phyloP scores from a whole-genome alignment of 164 flowering plant species.

The Sextonia rubra region DNA sequence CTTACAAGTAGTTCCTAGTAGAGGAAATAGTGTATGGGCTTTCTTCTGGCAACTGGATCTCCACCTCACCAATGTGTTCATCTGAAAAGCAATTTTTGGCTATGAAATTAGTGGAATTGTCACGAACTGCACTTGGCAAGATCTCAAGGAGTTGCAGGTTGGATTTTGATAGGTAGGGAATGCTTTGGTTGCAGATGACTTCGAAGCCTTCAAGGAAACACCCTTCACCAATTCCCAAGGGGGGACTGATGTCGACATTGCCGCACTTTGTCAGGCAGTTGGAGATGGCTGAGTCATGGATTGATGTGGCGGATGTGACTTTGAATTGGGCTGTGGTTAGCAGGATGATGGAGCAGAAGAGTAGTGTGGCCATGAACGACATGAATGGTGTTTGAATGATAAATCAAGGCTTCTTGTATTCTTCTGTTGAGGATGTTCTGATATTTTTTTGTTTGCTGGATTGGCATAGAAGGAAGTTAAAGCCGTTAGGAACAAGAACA shows the following conservation, averaged over 20 bases:
- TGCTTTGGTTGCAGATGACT: constrained; percentile 1
- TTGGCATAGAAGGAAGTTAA: neutral
- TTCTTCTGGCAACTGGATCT: neutral
- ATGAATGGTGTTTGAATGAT: neutral
- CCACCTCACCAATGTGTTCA: too few species aligned
- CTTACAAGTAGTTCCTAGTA: neutral
- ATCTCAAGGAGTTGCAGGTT: constrained; percentile 4
- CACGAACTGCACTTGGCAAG: constrained; percentile 3
- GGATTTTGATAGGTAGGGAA: neutral
- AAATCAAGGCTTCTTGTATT: neutral
- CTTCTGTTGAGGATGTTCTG: neutral
- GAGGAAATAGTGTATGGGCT: neutral
- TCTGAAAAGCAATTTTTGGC: neutral
- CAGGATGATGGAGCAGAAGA: neutral
- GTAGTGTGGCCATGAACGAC: neutral
- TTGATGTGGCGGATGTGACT: neutral
- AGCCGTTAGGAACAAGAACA: too few species aligned
- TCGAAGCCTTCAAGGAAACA: constrained; percentile 8
- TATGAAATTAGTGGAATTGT: neutral
- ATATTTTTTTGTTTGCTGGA: neutral
- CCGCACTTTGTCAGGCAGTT: constrained; percentile 1
- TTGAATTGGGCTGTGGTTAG: neutral
- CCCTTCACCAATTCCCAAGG: constrained; percentile 5
- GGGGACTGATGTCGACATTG: neutral
- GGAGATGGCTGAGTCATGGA: neutral